These are phyloP conservation scores for Diaporthe sp. DNA, from an alignment of 2,329 filamentous ascomycete species.

Conservation along the genomic window DNA sequence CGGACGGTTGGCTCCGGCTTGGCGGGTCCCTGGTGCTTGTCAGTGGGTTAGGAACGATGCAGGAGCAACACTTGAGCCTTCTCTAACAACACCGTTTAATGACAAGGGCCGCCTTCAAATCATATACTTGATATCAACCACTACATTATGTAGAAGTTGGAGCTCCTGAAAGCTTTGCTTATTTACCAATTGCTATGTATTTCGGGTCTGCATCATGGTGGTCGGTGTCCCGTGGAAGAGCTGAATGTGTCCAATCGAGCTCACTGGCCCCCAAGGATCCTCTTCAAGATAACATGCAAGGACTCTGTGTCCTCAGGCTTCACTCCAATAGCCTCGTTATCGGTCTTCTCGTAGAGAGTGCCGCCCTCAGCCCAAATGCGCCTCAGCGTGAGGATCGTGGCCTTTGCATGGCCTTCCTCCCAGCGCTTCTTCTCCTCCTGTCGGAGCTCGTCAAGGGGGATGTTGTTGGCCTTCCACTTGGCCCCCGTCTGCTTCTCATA, in stretches of 20 bases:
- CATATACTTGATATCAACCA: neutral
- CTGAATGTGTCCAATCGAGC: neutral
- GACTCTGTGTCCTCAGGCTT: slow-evolving; percentile 65
- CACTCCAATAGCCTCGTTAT: slow-evolving; percentile 72
- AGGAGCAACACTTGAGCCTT: neutral
- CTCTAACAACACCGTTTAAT: neutral
- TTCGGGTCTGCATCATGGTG: neutral
- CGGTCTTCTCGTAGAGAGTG: slow-evolving; percentile 77
- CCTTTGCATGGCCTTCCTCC: slow-evolving; percentile 64
- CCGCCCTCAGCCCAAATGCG: slow-evolving; percentile 82
- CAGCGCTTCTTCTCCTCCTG: slow-evolving; percentile 72
- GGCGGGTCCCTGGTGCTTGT: neutral
- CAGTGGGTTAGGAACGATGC: neutral
- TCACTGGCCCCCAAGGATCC: slow-evolving; percentile 40
- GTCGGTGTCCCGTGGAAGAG: too few species aligned
- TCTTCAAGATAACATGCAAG: slow-evolving; percentile 54
- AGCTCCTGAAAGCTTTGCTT: neutral
- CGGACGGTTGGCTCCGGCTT: slow-evolving; percentile 14
- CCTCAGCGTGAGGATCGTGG: slow-evolving; percentile 71
- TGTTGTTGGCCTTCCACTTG: slow-evolving; percentile 69
- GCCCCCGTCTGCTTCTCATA: slow-evolving; percentile 76
- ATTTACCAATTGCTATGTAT: neutral
- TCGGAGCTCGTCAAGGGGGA: slow-evolving; percentile 66
- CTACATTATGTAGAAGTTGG: neutral
- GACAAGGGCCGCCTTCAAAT: neutral